These are phyloP conservation scores for Euptelea pleiosperma DNA, from an alignment of 164 flowering plant genomes.

Conservation along the genomic window DNA sequence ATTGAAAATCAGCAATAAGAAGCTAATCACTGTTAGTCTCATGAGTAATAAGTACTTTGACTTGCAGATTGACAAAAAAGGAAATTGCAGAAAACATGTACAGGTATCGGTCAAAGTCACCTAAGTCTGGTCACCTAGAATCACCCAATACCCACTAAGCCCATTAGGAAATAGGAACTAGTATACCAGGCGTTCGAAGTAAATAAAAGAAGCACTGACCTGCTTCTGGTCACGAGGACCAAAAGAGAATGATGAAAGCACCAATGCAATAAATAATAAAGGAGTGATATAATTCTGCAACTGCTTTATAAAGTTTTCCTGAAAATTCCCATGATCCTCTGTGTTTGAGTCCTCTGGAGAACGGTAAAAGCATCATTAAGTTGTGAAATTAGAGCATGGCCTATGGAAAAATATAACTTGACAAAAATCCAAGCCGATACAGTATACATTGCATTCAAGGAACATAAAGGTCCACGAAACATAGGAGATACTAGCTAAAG, in stretches of 20 bases:
- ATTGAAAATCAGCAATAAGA: no score
- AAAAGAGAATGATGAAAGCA: slow-evolving; percentile 51
- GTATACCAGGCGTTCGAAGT: not conserved
- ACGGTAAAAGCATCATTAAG: slow-evolving; percentile 1
- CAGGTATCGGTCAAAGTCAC: not conserved
- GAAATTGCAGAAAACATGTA: not conserved
- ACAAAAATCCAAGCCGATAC: not conserved
- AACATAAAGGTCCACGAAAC: not conserved
- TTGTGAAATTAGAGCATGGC: no score
- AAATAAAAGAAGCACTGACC: slow-evolving; percentile 25
- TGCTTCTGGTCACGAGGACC: slow-evolving; percentile 55
- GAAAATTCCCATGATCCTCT: slow-evolving; percentile 53
- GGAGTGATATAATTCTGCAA: slow-evolving; percentile 50
- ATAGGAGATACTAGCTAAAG: not conserved
- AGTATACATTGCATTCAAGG: not conserved
- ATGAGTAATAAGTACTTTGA: no score
- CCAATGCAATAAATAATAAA: slow-evolving; percentile 46
- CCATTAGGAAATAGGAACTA: not conserved
- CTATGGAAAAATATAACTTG: no score
- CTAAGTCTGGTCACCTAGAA: not conserved
- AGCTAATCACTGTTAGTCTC: no score
- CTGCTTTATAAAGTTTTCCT: slow-evolving; percentile 45
- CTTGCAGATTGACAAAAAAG: not conserved
- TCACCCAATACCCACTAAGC: not conserved
- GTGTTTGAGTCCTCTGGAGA: slow-evolving; percentile 53